phyloP scores from a whole-genome alignment of 2,329 filamentous ascomycete species.

The Scopulariopsis brevicaulis region DNA sequence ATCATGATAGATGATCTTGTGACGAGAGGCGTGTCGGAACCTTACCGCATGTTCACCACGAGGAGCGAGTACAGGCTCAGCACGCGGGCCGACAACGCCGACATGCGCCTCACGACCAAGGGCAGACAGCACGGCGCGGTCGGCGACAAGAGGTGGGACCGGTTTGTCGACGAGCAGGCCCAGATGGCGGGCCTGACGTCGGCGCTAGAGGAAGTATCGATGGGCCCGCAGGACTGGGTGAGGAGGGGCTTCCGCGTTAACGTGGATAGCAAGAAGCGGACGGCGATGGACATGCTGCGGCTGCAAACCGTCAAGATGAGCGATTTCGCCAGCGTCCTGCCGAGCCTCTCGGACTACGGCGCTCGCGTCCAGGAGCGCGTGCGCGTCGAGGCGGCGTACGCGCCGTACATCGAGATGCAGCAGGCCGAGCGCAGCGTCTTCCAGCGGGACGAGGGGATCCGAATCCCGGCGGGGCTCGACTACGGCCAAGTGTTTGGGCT shows the following conservation, averaged over 20 bases:
- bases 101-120: conserved; percentile 69
- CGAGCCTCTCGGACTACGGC: conserved; percentile 40
- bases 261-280: conserved; percentile 53
- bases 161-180: conserved; percentile 51
- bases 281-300: conserved; percentile 70
- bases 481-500: conserved; percentile 65
- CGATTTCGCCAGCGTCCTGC: conserved; percentile 46
- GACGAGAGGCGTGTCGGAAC: conserved; percentile 93
- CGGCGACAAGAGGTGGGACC: conserved; percentile 64
- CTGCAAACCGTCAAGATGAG: conserved; percentile 48
- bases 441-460: conserved; percentile 63
- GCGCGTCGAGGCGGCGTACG: conserved; percentile 73
- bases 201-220: conserved; percentile 44
- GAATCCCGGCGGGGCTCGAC: conserved; percentile 62
- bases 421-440: conserved; percentile 54
- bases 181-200: conserved; percentile 57
- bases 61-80: conserved; percentile 93
- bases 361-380: conserved; percentile 56
- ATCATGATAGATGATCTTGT: conserved; percentile 98
- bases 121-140: conserved; percentile 71
- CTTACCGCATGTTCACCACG: conserved; percentile 96
- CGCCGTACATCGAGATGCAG: conserved; percentile 73
- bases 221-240: conserved; percentile 56
- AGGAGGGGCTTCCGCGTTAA: conserved; percentile 58
- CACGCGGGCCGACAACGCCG: conserved; percentile 86